Evolutionary conservation across 139 green algal species (phyloP).

Genomic region (Chlorella ohadii): DNA sequence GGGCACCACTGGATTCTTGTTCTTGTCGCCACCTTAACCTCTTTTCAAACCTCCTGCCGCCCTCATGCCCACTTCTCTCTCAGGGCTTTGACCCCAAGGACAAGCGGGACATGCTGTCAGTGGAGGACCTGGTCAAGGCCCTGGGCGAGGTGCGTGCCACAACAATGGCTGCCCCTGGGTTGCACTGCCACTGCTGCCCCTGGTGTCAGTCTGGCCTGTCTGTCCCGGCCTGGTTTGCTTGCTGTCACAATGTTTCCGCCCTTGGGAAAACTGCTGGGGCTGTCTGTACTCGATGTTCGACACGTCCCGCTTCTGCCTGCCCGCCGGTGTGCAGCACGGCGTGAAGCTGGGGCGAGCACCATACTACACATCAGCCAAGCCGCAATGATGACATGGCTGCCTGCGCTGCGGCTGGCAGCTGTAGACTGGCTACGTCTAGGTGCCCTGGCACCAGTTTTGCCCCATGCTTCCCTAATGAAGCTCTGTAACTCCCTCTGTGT

Average conservation of each 20-base stretch:
- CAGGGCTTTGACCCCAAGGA: constrained; percentile 38
- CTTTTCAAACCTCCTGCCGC: too few relatives aligned
- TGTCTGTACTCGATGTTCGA: too few relatives aligned
- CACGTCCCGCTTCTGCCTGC: neutral
- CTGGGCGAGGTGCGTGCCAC: constrained; percentile 47
- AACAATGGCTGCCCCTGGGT: too few relatives aligned
- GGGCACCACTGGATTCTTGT: too few relatives aligned
- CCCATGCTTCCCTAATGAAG: too few relatives aligned
- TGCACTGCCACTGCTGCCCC: neutral
- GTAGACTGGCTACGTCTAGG: neutral
- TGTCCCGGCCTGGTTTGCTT: too few relatives aligned
- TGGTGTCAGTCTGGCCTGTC: too few relatives aligned
- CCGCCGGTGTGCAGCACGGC: constrained; percentile 48
- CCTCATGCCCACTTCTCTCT: neutral
- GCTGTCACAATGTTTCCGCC: too few relatives aligned
- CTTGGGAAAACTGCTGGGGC: too few relatives aligned
- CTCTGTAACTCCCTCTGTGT: too few relatives aligned
- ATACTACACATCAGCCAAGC: constrained; percentile 37
- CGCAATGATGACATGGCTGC: constrained; percentile 1
- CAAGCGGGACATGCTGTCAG: constrained; percentile 41
- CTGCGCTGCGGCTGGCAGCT: too few relatives aligned
- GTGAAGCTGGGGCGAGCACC: constrained; percentile 41
- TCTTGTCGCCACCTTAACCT: too few relatives aligned
- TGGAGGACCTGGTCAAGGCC: constrained; percentile 52
- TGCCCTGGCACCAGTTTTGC: neutral